phyloP scores from a whole-genome alignment of 306 rosid species.

The Morella rubra region DNA sequence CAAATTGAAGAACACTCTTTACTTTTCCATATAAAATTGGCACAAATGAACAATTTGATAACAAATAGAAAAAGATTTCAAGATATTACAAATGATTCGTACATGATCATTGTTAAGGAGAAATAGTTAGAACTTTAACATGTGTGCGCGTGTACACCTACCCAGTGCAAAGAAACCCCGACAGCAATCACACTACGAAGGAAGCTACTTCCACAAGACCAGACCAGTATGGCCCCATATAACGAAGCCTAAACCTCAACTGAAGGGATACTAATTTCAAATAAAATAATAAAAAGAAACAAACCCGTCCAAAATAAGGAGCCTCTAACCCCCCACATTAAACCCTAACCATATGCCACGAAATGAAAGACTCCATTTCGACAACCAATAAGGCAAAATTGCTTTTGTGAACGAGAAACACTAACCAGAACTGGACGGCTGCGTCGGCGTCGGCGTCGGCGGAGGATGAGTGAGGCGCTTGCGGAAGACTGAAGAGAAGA shows the following conservation, averaged over 20 bases:
- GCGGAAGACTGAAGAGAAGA: conserved; percentile 73
- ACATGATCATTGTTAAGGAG: neutral
- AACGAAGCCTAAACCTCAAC: neutral
- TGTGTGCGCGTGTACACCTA: neutral
- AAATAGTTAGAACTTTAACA: neutral
- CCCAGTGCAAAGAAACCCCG: neutral
- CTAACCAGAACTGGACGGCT: conserved; percentile 34
- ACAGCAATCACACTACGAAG: neutral
- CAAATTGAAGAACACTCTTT: neutral
- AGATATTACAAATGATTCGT: neutral
- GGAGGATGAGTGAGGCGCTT: conserved; percentile 74
- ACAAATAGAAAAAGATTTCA: neutral
- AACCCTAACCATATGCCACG: conserved; percentile 22
- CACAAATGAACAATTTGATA: neutral
- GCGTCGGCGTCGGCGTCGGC: conserved; percentile 26
- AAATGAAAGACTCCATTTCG: neutral
- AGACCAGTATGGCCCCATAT: too few species aligned
- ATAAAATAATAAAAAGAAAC: neutral
- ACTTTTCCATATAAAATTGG: neutral
- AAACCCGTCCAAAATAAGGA: neutral
- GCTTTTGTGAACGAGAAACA: conserved; percentile 2
- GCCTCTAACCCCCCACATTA: neutral
- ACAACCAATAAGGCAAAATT: conserved; percentile 1
- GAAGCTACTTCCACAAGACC: neutral
- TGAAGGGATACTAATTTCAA: neutral